Conservation (phyloP, 306 rosid species). For the Glycine soja region DNA sequence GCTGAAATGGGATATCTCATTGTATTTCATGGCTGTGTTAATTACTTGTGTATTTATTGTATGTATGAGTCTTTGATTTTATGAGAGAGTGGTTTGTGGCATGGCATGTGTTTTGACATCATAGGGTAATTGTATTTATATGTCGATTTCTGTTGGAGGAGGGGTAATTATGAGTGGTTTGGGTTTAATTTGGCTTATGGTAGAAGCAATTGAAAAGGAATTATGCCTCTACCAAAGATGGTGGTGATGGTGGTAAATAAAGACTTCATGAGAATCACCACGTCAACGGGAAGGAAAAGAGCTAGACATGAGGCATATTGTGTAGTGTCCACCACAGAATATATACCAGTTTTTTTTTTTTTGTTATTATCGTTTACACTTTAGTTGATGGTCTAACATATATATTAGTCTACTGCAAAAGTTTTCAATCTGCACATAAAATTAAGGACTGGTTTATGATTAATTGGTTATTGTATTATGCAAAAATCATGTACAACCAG, state of each 20-base stretch:
- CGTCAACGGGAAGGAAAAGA: slow-evolving; percentile 57
- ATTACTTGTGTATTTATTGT: neutral
- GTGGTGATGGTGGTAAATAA: slow-evolving; percentile 50
- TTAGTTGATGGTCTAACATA: slow-evolving; percentile 12
- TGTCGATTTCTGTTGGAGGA: slow-evolving; percentile 20
- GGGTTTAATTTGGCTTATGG: slow-evolving; percentile 56
- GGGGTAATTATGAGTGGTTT: neutral
- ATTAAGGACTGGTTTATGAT: neutral
- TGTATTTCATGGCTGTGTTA: slow-evolving; percentile 65
- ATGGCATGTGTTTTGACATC: neutral
- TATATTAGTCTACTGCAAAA: neutral
- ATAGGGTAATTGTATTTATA: slow-evolving; percentile 45
- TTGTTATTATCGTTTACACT: slow-evolving; percentile 37
- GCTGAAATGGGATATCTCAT: slow-evolving; percentile 78
- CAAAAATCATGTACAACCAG: neutral
- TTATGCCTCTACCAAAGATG: slow-evolving; percentile 57
- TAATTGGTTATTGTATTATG: neutral
- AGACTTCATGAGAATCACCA: slow-evolving; percentile 61
- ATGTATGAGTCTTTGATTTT: neutral
- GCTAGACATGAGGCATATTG: slow-evolving; percentile 53
- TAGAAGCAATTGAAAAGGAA: slow-evolving; percentile 65
- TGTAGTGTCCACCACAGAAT: slow-evolving; percentile 58
- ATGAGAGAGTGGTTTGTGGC: neutral
- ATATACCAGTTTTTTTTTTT: slow-evolving; percentile 38
- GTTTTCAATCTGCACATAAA: neutral